Evolutionary conservation across 2,329 filamentous ascomycete genomes (phyloP).

Genomic region (Xenoacremonium recifei): DNA sequence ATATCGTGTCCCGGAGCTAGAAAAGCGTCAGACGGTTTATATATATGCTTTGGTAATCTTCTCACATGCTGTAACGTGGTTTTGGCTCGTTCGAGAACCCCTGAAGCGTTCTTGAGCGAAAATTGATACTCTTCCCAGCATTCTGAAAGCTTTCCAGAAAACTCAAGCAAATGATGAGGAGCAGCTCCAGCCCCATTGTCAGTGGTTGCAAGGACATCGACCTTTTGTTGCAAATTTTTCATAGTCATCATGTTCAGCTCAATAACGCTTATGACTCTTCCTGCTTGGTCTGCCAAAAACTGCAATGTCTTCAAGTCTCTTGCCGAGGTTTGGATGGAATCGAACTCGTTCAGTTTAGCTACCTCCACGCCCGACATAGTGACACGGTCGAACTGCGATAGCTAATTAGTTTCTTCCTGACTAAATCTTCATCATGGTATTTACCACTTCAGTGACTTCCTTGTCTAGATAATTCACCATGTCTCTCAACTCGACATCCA

Average conservation of each 20-base stretch:
- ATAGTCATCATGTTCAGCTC: constrained; percentile 1
- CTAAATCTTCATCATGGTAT: too few species aligned
- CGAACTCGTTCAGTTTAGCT: constrained; percentile 1
- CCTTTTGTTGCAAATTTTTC: not conserved
- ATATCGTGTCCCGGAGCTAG: constrained; percentile 3
- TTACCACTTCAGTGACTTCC: constrained; percentile 3
- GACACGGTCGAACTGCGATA: constrained; percentile 4
- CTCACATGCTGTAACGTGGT: constrained; percentile 1
- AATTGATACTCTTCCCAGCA: constrained; percentile 2
- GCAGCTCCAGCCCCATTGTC: not conserved
- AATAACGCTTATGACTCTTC: not conserved
- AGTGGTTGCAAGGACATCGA: not conserved
- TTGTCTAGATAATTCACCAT: constrained; percentile 7
- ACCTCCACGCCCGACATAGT: not conserved
- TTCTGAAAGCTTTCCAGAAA: not conserved
- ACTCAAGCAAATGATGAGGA: not conserved
- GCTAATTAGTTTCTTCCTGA: too few species aligned
- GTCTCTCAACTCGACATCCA: constrained; percentile 1
- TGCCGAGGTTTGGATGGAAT: not conserved
- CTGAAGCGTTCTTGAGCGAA: not conserved
- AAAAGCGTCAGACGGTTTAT: not conserved
- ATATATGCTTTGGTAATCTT: not conserved
- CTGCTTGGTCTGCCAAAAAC: constrained; percentile 1
- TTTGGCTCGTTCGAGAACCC: constrained; percentile 1
- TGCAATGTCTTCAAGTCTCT: constrained; percentile 6